Evolutionary conservation across 345 rosid species (phyloP).

Genomic region (Anastatica hierochuntica): DNA sequence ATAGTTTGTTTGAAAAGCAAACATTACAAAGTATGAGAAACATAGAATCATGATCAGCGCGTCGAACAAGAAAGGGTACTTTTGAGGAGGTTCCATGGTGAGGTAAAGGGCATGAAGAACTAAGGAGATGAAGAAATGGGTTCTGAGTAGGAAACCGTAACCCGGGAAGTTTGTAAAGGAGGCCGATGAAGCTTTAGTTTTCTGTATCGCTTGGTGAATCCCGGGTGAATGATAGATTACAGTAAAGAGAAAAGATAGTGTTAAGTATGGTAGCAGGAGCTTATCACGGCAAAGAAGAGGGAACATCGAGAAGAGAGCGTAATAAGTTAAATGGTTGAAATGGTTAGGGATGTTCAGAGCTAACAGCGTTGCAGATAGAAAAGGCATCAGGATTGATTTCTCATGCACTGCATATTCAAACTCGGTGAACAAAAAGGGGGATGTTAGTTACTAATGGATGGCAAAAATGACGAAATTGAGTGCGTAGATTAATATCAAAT

Average conservation of each 20-base stretch:
- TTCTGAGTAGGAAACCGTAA: constrained; percentile 14
- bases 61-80: constrained; percentile 60
- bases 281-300: constrained; percentile 81
- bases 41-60: constrained; percentile 68
- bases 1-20: constrained; percentile 40
- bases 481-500: background rate
- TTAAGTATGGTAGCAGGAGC: constrained; percentile 55
- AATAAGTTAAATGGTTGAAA: constrained; percentile 46
- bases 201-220: constrained; percentile 22
- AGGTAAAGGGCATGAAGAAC: constrained; percentile 57
- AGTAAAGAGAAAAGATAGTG: constrained; percentile 39
- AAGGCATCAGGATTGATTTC: constrained; percentile 90
- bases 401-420: constrained; percentile 70
- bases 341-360: constrained; percentile 49
- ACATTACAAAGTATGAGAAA: constrained; percentile 41
- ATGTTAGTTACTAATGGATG: background rate
- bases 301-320: constrained; percentile 79
- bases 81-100: constrained; percentile 43
- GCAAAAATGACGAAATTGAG: background rate
- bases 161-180: constrained; percentile 12
- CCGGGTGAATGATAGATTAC: constrained; percentile 41
- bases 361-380: constrained; percentile 70
- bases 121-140: constrained; percentile 38
- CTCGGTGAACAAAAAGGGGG: too few relatives aligned
- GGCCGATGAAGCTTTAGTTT: constrained; percentile 12